A percentile compares a stretch with the other conserved stretches of the same genome.
Conservation (phyloP, 2,329 filamentous ascomycete species). For the Pseudogymnoascus destructans region DNA sequence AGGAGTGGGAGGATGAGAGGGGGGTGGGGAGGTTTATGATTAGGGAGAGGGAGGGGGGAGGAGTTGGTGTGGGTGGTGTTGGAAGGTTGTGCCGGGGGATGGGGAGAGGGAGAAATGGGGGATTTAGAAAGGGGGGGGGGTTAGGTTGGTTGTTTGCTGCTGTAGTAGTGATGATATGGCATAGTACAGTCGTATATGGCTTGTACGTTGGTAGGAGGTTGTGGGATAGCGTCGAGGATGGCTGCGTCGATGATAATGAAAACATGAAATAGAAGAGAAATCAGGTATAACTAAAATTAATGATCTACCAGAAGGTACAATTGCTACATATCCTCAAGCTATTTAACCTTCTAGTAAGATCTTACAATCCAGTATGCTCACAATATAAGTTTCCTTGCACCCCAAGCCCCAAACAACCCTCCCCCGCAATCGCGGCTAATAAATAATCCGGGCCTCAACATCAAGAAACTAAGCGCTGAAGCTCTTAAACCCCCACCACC, state of each 20-base stretch:
- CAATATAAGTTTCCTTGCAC: not conserved
- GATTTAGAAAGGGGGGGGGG: not conserved
- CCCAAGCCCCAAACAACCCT: not conserved
- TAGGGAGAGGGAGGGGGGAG: constrained; percentile 57
- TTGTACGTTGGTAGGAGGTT: not conserved
- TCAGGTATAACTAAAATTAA: not conserved
- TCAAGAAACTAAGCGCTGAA: not conserved
- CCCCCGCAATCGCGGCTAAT: not conserved
- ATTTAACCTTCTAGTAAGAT: not conserved
- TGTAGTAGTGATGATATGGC: too few relatives aligned
- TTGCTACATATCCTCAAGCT: not conserved
- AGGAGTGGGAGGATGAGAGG: constrained; percentile 71
- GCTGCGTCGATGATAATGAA: not conserved
- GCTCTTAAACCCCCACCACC: not conserved
- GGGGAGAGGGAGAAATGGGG: constrained; percentile 27
- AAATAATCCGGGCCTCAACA: not conserved
- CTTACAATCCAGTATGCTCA: not conserved
- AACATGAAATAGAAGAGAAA: not conserved
- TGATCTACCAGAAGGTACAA: not conserved
- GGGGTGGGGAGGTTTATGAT: constrained; percentile 51
- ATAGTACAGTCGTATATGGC: not conserved
- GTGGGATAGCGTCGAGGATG: not conserved
- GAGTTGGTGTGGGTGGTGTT: constrained; percentile 91
- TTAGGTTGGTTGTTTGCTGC: not conserved
- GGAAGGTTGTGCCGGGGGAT: constrained; percentile 53